Evolutionary conservation across 202 grass and related monocot genomes (phyloP).

Genomic region (Saccharum hybrid): DNA sequence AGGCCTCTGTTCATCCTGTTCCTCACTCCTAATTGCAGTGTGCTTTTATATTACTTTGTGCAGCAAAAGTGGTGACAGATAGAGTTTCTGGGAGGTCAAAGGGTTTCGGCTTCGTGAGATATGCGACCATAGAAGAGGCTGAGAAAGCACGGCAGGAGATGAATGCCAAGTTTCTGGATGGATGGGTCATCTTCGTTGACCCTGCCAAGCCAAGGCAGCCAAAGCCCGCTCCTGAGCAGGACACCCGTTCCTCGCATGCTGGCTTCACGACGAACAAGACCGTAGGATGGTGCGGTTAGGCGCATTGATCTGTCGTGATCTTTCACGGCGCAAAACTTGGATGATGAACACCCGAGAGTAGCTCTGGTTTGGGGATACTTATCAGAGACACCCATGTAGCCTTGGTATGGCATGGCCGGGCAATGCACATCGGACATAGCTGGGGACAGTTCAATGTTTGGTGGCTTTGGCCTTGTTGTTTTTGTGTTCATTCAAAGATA

Average conservation of each 20-base stretch:
- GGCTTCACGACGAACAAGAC: constrained; percentile 74
- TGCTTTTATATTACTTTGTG: neutral
- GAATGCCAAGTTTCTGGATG: constrained; percentile 90
- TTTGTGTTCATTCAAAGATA: neutral
- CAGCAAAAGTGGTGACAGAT: constrained; percentile 76
- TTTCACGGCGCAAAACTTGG: neutral
- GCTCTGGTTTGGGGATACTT: neutral
- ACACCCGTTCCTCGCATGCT: constrained; percentile 39
- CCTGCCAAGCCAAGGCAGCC: constrained; percentile 77
- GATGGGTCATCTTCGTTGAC: constrained; percentile 96
- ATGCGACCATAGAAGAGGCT: constrained; percentile 67
- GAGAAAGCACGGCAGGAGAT: constrained; percentile 76
- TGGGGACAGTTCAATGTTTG: neutral
- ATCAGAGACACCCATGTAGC: neutral
- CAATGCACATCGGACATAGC: neutral
- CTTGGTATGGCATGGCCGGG: neutral
- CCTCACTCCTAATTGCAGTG: constrained; percentile 2
- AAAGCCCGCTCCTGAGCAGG: constrained; percentile 42
- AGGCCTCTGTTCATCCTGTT: constrained; percentile 20
- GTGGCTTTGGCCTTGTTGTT: neutral
- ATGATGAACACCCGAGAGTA: neutral
- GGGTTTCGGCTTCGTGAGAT: constrained; percentile 86
- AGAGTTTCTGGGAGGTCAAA: constrained; percentile 81
- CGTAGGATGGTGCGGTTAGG: constrained; percentile 70
- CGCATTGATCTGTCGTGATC: neutral